Percentiles rank a stretch among this genome's conserved stretches.
These are phyloP conservation scores for Spathaspora sp. DNA, from an alignment of 1,139 yeast species.

Conservation along the genomic window DNA sequence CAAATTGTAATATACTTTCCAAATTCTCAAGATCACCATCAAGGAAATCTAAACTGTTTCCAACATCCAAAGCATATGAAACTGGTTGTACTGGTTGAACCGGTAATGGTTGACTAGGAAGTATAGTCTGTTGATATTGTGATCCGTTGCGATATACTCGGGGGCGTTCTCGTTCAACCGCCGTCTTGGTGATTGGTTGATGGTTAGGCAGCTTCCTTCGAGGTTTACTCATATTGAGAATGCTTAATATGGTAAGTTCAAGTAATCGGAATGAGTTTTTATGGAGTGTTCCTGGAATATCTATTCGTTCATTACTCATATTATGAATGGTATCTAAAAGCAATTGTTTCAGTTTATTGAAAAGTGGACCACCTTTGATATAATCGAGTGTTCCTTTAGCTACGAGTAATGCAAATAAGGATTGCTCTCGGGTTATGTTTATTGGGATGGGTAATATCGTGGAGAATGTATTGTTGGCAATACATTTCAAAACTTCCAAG, in stretches of 20 bases:
- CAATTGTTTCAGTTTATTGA: conserved; percentile 63
- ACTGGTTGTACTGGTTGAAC: neutral
- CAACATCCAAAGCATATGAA: neutral
- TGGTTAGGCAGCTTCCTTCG: conserved; percentile 17
- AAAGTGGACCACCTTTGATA: conserved; percentile 78
- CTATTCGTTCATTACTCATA: conserved; percentile 49
- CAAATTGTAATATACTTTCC: conserved; percentile 36
- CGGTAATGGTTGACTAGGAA: neutral
- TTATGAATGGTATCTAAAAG: conserved; percentile 49
- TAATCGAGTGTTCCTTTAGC: conserved; percentile 82
- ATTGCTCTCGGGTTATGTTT: conserved; percentile 67
- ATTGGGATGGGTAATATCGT: conserved; percentile 64
- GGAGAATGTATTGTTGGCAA: conserved; percentile 37
- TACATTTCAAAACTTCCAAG: conserved; percentile 54
- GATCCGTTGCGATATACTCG: neutral
- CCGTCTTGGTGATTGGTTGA: conserved; percentile 26
- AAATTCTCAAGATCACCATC: conserved; percentile 20
- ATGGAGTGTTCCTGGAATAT: conserved; percentile 61
- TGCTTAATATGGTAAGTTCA: conserved; percentile 58
- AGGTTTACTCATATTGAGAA: conserved; percentile 29
- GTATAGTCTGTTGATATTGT: neutral
- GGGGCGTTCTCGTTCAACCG: conserved; percentile 22
- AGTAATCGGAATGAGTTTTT: conserved; percentile 53
- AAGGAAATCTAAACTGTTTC: neutral
- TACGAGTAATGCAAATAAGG: conserved; percentile 66